These are phyloP conservation scores for Tausonia pullulans DNA, from an alignment of 1,284 basidiomycete species.

Conservation along the genomic window DNA sequence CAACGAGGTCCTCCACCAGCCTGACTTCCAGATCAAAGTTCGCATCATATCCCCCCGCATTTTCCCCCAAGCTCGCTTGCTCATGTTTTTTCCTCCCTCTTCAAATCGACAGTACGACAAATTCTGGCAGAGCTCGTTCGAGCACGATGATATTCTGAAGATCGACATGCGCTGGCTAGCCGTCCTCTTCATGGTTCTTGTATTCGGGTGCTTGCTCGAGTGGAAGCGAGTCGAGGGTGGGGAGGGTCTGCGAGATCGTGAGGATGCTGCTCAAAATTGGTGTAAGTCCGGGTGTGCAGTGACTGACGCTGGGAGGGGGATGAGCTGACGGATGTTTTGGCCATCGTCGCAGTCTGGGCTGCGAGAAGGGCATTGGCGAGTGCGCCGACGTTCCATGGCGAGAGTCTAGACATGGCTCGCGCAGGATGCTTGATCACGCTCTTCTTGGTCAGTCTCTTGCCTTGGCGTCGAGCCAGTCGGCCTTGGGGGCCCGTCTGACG, in stretches of 20 bases:
- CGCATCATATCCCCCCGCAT: neutral
- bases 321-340: neutral
- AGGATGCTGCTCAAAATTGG: neutral
- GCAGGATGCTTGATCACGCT: constrained; percentile 16
- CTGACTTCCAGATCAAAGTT: constrained; percentile 21
- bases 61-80: constrained; percentile 5
- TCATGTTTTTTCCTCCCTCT: neutral
- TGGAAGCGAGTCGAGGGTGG: neutral
- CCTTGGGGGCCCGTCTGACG: constrained; percentile 19
- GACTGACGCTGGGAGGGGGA: constrained; percentile 17
- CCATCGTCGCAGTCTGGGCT: constrained; percentile 15
- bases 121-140: constrained; percentile 22
- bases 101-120: constrained; percentile 13
- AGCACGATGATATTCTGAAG: constrained; percentile 21
- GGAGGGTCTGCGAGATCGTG: neutral
- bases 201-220: constrained; percentile 25
- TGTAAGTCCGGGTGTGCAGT: constrained; percentile 6
- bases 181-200: constrained; percentile 24
- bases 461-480: neutral
- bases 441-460: constrained; percentile 18
- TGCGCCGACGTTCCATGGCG: constrained; percentile 23
- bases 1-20: constrained; percentile 24
- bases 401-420: constrained; percentile 25
- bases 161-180: constrained; percentile 26
- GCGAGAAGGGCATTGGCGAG: constrained; percentile 23